Percentiles rank a stretch among this genome's conserved stretches.
phyloP scores from a whole-genome alignment of 1,139 yeast genomes.

The Petasospora rhodanensis region DNA sequence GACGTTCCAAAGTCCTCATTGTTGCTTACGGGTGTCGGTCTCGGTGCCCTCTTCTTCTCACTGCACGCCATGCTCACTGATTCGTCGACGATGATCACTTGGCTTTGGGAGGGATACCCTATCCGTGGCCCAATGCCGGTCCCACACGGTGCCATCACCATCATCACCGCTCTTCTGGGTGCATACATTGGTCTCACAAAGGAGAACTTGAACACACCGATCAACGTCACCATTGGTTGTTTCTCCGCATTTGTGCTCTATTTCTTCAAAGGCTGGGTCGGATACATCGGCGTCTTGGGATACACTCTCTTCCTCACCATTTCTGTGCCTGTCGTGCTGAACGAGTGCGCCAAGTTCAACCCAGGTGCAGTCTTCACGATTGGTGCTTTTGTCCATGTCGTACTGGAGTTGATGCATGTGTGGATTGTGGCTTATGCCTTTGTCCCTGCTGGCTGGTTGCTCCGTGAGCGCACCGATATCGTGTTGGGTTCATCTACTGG shows the following conservation, averaged over 20 bases:
- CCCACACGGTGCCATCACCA: conserved; percentile 76
- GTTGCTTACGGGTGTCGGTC: conserved; percentile 57
- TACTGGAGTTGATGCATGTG: conserved; percentile 73
- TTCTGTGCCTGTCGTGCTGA: conserved; percentile 60
- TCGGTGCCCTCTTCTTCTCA: conserved; percentile 74
- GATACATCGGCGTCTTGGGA: conserved; percentile 70
- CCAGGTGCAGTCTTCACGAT: conserved; percentile 56
- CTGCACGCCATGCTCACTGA: conserved; percentile 76
- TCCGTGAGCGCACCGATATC: conserved; percentile 84
- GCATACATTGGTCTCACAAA: conserved; percentile 38
- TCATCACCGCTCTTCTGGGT: conserved; percentile 58
- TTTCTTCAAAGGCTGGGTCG: conserved; percentile 67
- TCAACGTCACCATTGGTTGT: conserved; percentile 13
- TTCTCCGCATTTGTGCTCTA: conserved; percentile 39
- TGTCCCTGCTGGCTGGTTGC: conserved; percentile 87
- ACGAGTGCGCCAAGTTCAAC: conserved; percentile 51
- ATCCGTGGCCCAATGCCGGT: conserved; percentile 83
- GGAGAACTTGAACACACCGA: conserved; percentile 17
- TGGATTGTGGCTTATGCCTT: conserved; percentile 99
- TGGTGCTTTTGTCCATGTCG: conserved; percentile 50
- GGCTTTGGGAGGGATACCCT: conserved; percentile 97
- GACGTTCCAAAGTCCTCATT: conserved; percentile 13
- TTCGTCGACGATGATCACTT: conserved; percentile 75
- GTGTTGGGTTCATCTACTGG: conserved; percentile 54
- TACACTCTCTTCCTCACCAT: conserved; percentile 62